Evolutionary conservation across 768 basidiomycete genomes (phyloP).

Genomic region (Psilocybe cyanescens): DNA sequence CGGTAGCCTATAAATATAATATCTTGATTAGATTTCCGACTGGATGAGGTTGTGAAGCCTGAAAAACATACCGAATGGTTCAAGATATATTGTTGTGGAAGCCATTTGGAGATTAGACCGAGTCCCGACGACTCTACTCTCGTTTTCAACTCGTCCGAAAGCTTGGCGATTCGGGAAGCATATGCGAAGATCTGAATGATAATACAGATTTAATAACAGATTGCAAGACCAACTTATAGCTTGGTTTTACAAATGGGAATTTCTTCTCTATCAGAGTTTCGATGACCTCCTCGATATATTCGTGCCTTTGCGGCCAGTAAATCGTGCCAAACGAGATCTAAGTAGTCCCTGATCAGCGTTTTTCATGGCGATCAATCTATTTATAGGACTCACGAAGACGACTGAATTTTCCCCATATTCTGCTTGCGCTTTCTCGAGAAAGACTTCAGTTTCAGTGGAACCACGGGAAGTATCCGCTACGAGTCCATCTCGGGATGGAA

Average conservation of each 20-base stretch:
- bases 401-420: conserved; percentile 7
- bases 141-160: conserved; percentile 6
- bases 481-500: conserved; percentile 9
- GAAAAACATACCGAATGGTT: conserved; percentile 11
- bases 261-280: conserved; percentile 11
- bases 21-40: not conserved
- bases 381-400: conserved; percentile 7
- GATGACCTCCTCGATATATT: conserved; percentile 18
- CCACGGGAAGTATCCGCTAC: conserved; percentile 3
- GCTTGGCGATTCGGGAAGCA: conserved; percentile 15
- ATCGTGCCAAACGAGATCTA: not conserved
- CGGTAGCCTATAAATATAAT: conserved; percentile 13
- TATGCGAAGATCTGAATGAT: conserved; percentile 9
- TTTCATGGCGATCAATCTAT: not conserved
- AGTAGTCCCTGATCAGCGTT: not conserved
- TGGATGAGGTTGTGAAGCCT: too few species aligned
- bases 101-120: conserved; percentile 13
- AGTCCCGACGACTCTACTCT: conserved; percentile 9
- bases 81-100: conserved; percentile 17
- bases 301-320: conserved; percentile 9
- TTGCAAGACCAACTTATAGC: not conserved
- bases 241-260: conserved; percentile 14
- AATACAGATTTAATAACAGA: too few species aligned
- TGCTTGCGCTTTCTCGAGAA: conserved; percentile 5
- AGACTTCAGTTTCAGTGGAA: not conserved